Base-by-base conservation (phyloP, 2,329 filamentous ascomycete genomes). In the Diatrype stigma region DNA sequence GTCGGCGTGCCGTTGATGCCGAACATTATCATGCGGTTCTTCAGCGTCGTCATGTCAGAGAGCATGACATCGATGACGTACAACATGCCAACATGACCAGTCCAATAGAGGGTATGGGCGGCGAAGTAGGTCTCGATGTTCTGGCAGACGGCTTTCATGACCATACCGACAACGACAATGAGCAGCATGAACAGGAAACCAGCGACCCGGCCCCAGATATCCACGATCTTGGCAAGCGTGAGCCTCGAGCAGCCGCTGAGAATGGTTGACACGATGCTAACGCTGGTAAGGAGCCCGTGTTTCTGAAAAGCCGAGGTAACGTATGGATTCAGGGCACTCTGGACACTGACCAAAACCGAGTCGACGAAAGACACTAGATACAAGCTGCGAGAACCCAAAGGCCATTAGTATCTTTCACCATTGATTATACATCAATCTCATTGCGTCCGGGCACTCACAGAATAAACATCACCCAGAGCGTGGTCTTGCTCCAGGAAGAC, bases 221-320 rank as follows among this genome's bases (percentile, higher is more conserved):
- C 74, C 42, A 76, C 71, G 38, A 77, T 62, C 56, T 78, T 79
- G 48, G 75, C 73, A 50, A 77, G 70, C 11, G 68, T 64, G 12
- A 72, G 67, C 45, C 65, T 63, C 50, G 64, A 65, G 32, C 70
- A 65, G 45, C 68, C 70, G 42, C 66, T 64, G 8, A 74, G 61
- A 45, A 73, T 66, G 38, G 63, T 67, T 51, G 85, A 80, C 16
- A 87, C 76, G 26, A 87, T 82, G 48, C 79, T 70, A 37, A 86
- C 79, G 0, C 82, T 85, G 3, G 83, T 80, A 14, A 88, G 74
- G 37, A 88, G 72, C 6, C 84, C 85, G 62, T 88, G 86, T 46
- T 77, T 73, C 40, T 72, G 71, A 61, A 87, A 89, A 2, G 78
- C 73, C 51, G 83, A 87, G 1, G 85, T 87, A 26, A 86, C 81